A percentile compares a stretch with the other conserved stretches of the same genome.
Evolutionary conservation across 768 basidiomycete genomes (phyloP).

Genomic region (Lactarius pseudohatsudake): DNA sequence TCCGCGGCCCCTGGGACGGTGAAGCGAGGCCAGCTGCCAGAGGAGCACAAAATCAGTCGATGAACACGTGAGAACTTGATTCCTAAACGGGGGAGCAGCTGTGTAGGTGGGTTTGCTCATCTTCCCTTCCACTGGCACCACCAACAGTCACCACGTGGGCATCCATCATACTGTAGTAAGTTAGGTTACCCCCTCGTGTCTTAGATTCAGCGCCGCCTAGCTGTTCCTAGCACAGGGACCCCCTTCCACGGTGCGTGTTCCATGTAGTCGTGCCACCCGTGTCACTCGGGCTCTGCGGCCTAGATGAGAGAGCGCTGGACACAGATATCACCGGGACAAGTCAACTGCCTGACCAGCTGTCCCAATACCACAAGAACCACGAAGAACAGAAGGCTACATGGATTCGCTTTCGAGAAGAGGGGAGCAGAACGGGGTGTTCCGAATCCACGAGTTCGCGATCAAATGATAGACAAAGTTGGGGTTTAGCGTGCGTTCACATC

Average conservation of each 20-base stretch:
- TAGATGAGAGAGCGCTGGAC: background rate
- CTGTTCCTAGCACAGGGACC: conserved; percentile 4
- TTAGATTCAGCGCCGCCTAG: conserved; percentile 10
- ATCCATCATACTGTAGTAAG: background rate
- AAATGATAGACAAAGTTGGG: background rate
- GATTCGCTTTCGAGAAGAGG: conserved; percentile 12
- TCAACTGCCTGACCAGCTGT: background rate
- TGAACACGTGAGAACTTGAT: background rate
- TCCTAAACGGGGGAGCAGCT: background rate
- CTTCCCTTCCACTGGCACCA: background rate
- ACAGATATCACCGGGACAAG: background rate
- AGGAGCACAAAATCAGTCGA: background rate
- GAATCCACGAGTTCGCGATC: background rate
- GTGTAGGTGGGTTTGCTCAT: background rate
- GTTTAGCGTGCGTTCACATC: background rate
- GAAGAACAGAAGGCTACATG: conserved; percentile 7
- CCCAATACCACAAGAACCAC: background rate
- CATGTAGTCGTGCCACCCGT: background rate
- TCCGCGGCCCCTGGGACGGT: background rate
- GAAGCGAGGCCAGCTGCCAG: background rate
- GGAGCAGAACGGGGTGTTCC: background rate
- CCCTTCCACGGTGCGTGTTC: background rate
- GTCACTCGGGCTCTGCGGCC: background rate
- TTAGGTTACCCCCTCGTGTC: background rate
- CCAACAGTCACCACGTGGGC: conserved; percentile 12